Conservation (phyloP, 495 filamentous ascomycete species). For the Lophium mytilinum region DNA sequence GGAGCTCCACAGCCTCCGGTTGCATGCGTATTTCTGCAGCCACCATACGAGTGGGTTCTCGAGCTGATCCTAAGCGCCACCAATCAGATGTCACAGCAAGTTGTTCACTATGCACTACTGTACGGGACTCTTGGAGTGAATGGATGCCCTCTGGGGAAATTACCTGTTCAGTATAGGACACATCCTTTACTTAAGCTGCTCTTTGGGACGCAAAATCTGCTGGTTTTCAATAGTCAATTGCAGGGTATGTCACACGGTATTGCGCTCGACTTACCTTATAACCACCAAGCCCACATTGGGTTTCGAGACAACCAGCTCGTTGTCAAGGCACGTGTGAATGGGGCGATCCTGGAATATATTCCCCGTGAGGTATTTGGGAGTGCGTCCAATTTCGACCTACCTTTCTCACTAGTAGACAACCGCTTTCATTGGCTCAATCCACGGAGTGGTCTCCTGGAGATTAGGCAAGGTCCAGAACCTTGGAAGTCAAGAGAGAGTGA, state of each 20-base stretch:
- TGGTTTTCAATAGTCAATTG: constrained; percentile 40
- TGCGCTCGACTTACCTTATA: constrained; percentile 14
- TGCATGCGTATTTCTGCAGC: constrained; percentile 20
- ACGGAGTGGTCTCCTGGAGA: constrained; percentile 12
- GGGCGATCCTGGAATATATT: constrained; percentile 33
- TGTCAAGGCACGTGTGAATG: constrained; percentile 28
- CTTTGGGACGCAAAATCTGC: constrained; percentile 41
- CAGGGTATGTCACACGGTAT: constrained; percentile 41
- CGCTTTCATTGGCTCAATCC: constrained; percentile 27
- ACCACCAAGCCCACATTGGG: constrained; percentile 42
- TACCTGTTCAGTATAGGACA: constrained; percentile 38
- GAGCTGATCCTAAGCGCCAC: constrained; percentile 13
- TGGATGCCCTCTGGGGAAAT: constrained; percentile 40
- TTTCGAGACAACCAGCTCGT: constrained; percentile 32
- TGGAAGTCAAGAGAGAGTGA: constrained; percentile 19
- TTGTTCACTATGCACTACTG: constrained; percentile 39
- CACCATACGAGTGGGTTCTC: constrained; percentile 33
- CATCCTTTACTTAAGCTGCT: constrained; percentile 35
- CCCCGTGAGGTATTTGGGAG: constrained; percentile 28
- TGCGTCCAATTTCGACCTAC: constrained; percentile 18
- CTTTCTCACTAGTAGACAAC: constrained; percentile 16
- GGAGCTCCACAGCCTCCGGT: neutral
- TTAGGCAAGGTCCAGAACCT: constrained; percentile 8
- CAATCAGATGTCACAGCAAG: constrained; percentile 19
- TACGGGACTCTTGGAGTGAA: constrained; percentile 44